Evolutionary conservation across 805 yeast genomes (phyloP), one percentile per base, ranked within the genome.

Genomic region (Sungouiozyma intestinalis): DNA sequence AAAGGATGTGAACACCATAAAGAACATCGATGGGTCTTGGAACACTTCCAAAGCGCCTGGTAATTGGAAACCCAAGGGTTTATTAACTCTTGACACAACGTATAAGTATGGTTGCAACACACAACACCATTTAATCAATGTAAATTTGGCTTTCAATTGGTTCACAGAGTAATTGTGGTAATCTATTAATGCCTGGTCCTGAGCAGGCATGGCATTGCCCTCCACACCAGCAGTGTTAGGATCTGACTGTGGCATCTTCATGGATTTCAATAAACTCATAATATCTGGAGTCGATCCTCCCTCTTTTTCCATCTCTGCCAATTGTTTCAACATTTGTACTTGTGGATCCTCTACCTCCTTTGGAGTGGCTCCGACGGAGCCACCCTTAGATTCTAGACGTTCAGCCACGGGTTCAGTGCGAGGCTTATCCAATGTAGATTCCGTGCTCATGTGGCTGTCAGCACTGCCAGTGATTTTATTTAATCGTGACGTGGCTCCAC

Each of bases 401-500:
- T 38, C 29, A 15, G 32, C 8, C 16, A n/a, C 9, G 5, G 14
- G 29, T 16, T 17, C 37, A 5, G 18, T 35, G 32, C 36, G 39
- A 18, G 24, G 41, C 40, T n/a, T 24, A 4, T 56, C 64, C 24
- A 62, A 40, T 14, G 67, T 63, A 9, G 69, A 60, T 14, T 57
- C 62, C 3, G 67, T 48, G 4, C 65, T 55, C 40, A 68, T 47
- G 17, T 54, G 58, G 34, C 72, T 64, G 37, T 60, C 61, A 19
- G 60, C 57, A 16, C 62, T 54, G 2, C 72, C 73, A 1, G 72
- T 62, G 42, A 72, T 72, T 43, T 68, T 70, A 47, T 71, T 74
- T 51, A 80, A 58, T 46, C 86, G 63, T 16, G 66, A 66, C 3
- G 74, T 53, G 16, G 78, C 81, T 37, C 71, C 72, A 3, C 80